Percentiles rank a stretch among this genome's conserved stretches.
Conservation (phyloP, 805 yeast species). For the Cyberlindnera bimundalis region DNA sequence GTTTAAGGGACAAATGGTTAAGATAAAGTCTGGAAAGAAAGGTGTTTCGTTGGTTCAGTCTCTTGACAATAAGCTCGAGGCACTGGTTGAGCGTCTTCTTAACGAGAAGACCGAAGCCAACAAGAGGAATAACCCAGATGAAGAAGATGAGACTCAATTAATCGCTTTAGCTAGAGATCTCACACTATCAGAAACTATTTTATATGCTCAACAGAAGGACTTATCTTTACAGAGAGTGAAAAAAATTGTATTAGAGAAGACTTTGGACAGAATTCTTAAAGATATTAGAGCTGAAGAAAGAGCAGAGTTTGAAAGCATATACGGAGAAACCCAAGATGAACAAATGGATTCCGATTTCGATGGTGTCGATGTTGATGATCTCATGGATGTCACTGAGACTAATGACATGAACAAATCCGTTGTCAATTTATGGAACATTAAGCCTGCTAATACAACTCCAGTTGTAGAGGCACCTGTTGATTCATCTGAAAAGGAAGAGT, state of each 20-base stretch:
- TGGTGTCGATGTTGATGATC: constrained; percentile 36
- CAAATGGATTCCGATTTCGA: constrained; percentile 37
- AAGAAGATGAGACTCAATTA: constrained; percentile 32
- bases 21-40: constrained; percentile 26
- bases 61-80: constrained; percentile 55
- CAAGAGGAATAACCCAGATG: constrained; percentile 30
- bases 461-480: constrained; percentile 7
- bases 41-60: constrained; percentile 28
- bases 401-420: constrained; percentile 77
- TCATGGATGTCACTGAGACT: constrained; percentile 63
- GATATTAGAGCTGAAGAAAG: constrained; percentile 58
- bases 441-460: constrained; percentile 15
- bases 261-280: constrained; percentile 57
- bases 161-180: constrained; percentile 64
- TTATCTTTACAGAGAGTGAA: constrained; percentile 67
- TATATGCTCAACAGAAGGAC: constrained; percentile 62
- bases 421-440: constrained; percentile 62
- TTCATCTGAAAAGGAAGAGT: constrained; percentile 3
- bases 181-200: constrained; percentile 46
- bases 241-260: constrained; percentile 55
- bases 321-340: constrained; percentile 27
- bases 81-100: constrained; percentile 50
- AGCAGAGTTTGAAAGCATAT: constrained; percentile 38
- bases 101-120: constrained; percentile 56
- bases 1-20: constrained; percentile 30